Percentiles rank a stretch among this genome's conserved stretches.
Conservation (phyloP, 2,329 filamentous ascomycete genomes). For the Sordariomycetes sp. region DNA sequence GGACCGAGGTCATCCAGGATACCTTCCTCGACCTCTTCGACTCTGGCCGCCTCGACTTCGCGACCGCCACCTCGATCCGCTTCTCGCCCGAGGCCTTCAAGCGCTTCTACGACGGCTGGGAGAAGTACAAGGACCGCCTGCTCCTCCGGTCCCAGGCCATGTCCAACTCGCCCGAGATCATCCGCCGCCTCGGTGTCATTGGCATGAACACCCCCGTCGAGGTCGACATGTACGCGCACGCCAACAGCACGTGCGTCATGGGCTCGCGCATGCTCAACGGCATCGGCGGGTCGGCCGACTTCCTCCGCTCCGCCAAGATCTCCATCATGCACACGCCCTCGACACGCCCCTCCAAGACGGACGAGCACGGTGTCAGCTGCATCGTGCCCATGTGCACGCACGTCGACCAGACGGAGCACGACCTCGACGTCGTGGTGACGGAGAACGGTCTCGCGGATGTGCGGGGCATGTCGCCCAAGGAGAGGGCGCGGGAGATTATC, state of each 20-base stretch:
- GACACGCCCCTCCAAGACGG: constrained; percentile 66
- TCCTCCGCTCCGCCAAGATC: constrained; percentile 68
- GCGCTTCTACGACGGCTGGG: constrained; percentile 81
- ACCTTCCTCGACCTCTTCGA: constrained; percentile 90
- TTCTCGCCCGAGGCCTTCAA: constrained; percentile 87
- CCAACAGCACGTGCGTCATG: constrained; percentile 84
- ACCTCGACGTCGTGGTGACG: constrained; percentile 78
- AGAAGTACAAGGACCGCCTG: constrained; percentile 66
- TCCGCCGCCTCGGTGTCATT: constrained; percentile 73
- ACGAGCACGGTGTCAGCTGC: constrained; percentile 69
- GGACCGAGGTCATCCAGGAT: constrained; percentile 89
- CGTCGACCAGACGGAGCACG: constrained; percentile 86
- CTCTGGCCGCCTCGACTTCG: constrained; percentile 75
- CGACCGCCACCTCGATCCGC: constrained; percentile 78
- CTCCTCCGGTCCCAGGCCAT: constrained; percentile 80
- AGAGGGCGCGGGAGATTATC: constrained; percentile 76
- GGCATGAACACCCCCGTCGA: constrained; percentile 94
- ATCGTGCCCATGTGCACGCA: constrained; percentile 94
- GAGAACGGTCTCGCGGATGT: constrained; percentile 71
- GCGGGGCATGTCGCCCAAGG: constrained; percentile 63
- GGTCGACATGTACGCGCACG: constrained; percentile 89
- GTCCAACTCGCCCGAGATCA: constrained; percentile 83
- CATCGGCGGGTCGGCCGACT: constrained; percentile 70
- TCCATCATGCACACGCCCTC: constrained; percentile 89
- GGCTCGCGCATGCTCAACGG: constrained; percentile 80